These are phyloP conservation scores for Xylariomycetidae sp. DNA, from an alignment of 2,329 filamentous ascomycete species.

Conservation along the genomic window DNA sequence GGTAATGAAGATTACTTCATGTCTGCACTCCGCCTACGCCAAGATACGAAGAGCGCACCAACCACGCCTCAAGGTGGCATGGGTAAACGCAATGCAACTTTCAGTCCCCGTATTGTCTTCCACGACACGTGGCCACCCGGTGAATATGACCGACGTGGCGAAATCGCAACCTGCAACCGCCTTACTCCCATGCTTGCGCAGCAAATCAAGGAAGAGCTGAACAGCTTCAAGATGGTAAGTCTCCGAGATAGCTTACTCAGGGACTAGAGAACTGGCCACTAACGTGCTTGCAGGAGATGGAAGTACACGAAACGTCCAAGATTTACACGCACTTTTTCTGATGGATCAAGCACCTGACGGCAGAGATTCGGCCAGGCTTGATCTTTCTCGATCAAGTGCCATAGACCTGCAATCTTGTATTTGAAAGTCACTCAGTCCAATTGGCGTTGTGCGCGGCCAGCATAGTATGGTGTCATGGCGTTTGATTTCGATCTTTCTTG, in stretches of 20 bases:
- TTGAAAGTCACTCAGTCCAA: conserved; percentile 43
- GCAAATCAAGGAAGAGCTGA: conserved; percentile 99
- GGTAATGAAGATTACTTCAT: conserved; percentile 89
- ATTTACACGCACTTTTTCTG: conserved; percentile 99
- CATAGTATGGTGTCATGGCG: conserved; percentile 56
- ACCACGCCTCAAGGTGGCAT: conserved; percentile 65
- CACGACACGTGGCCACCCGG: conserved; percentile 94
- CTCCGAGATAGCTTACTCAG: no score
- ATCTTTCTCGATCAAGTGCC: conserved; percentile 28
- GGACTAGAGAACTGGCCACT: no score
- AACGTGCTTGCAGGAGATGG: conserved; percentile 79
- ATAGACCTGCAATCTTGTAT: conserved; percentile 43
- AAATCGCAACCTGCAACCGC: conserved; percentile 96
- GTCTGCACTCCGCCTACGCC: conserved; percentile 65
- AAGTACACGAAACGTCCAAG: conserved; percentile 97
- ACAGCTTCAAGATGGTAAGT: conserved; percentile 98
- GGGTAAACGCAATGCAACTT: conserved; percentile 61
- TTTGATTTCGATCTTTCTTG: conserved; percentile 34
- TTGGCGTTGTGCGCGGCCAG: conserved; percentile 48
- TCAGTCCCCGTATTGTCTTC: conserved; percentile 91
- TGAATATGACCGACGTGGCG: conserved; percentile 93
- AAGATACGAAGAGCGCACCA: conserved; percentile 76
- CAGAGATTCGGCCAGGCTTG: conserved; percentile 22
- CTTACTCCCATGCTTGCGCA: conserved; percentile 95
- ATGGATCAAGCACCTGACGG: conserved; percentile 39